Percentiles rank a stretch among this genome's conserved stretches.
Evolutionary conservation across 257 asterid species (phyloP).

Genomic region (Rhazya stricta): DNA sequence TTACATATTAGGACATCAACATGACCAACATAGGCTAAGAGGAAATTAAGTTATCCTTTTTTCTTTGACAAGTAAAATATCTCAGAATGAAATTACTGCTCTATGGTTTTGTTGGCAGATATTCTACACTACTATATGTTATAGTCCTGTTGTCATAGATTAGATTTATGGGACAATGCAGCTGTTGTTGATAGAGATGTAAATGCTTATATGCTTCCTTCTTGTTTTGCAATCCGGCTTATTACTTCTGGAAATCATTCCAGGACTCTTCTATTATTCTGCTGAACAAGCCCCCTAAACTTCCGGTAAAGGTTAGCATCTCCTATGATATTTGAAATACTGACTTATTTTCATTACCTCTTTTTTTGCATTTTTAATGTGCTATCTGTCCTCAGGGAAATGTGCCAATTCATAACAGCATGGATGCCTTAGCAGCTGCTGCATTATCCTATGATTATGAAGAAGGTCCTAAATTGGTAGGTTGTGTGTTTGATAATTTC

Average conservation of each 20-base stretch:
- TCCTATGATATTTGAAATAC: slow-evolving; percentile 5
- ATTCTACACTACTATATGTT: neutral
- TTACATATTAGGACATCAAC: neutral
- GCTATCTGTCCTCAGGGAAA: slow-evolving; percentile 44
- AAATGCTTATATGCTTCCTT: neutral
- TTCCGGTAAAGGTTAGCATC: slow-evolving; percentile 76
- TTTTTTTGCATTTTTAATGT: slow-evolving; percentile 19
- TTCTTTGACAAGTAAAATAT: neutral
- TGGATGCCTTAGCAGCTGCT: slow-evolving; percentile 98
- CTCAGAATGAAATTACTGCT: neutral
- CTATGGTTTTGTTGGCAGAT: neutral
- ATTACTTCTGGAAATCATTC: slow-evolving; percentile 19
- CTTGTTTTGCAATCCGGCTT: neutral
- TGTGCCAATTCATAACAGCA: slow-evolving; percentile 83
- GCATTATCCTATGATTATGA: slow-evolving; percentile 79
- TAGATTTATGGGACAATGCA: neutral
- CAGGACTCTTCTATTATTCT: slow-evolving; percentile 90
- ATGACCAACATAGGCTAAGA: neutral
- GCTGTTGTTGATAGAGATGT: neutral
- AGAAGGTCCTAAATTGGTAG: slow-evolving; percentile 92
- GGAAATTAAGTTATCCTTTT: neutral
- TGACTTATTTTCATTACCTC: neutral
- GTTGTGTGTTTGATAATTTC: slow-evolving; percentile 9
- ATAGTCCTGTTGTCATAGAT: neutral
- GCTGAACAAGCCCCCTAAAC: slow-evolving; percentile 88